Evolutionary conservation across 495 filamentous ascomycete genomes (phyloP).

Genomic region (Apiosordaria backusii): DNA sequence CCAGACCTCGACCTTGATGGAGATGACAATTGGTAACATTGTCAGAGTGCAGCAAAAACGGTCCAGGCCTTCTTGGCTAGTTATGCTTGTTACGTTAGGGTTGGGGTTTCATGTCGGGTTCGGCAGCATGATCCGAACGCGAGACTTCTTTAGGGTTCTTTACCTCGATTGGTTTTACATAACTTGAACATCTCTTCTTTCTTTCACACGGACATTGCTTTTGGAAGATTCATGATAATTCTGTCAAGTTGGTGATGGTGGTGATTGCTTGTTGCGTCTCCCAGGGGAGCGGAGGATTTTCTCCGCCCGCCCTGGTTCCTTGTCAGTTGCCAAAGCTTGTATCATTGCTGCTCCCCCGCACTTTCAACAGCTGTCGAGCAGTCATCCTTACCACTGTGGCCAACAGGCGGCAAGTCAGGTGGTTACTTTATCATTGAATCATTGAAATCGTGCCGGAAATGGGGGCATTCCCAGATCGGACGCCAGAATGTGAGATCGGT

Average conservation of each 20-base stretch:
- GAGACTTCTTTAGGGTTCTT: not conserved
- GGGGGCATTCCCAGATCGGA: not conserved
- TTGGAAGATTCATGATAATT: too few relatives aligned
- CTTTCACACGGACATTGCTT: too few relatives aligned
- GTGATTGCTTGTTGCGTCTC: too few relatives aligned
- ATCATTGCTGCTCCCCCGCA: not conserved
- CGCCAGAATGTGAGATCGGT: not conserved
- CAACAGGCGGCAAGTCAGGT: too few relatives aligned
- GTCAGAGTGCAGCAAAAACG: not conserved
- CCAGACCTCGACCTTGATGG: not conserved
- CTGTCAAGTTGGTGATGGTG: too few relatives aligned
- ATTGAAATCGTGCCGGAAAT: too few relatives aligned
- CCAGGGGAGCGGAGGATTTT: not conserved
- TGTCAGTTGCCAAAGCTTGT: not conserved
- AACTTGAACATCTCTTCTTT: too few relatives aligned
- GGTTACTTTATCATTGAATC: too few relatives aligned
- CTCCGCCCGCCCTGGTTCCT: not conserved
- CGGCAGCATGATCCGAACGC: not conserved
- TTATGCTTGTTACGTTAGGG: not conserved
- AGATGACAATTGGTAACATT: too few relatives aligned
- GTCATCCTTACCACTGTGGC: not conserved
- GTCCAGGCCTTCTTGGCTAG: not conserved
- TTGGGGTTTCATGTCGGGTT: not conserved
- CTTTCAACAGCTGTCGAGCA: not conserved
- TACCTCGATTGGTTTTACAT: too few relatives aligned